Percentiles rank a stretch among this genome's conserved stretches.
Evolutionary conservation across 805 yeast genomes (phyloP).

Genomic region (Candida piceae): DNA sequence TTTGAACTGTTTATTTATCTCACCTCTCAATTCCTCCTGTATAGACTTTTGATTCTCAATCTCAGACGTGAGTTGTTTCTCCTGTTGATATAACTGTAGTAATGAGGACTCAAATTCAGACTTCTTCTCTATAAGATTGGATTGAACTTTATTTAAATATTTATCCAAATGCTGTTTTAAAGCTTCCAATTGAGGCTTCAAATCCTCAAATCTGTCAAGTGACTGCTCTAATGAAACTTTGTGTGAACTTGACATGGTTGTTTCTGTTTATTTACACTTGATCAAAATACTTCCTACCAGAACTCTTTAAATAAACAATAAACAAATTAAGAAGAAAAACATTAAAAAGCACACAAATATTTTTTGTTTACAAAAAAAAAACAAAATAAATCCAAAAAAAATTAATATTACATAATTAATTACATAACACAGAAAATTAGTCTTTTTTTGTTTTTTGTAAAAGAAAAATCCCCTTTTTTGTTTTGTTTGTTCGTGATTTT

Average conservation of each 20-base stretch:
- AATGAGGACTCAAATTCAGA: slow-evolving; percentile 18
- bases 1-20: slow-evolving; percentile 15
- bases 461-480: no score
- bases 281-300: no score
- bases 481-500: no score
- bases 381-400: no score
- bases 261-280: no score
- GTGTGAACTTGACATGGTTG: slow-evolving; percentile 1
- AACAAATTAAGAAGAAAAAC: no score
- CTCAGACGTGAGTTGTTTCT: slow-evolving; percentile 16
- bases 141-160: slow-evolving; percentile 12
- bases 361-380: no score
- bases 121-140: slow-evolving; percentile 18
- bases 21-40: slow-evolving; percentile 18
- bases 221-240: slow-evolving; percentile 12
- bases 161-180: slow-evolving; percentile 13
- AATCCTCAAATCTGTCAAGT: slow-evolving; percentile 16
- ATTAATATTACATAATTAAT: no score
- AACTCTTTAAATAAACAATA: no score
- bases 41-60: slow-evolving; percentile 13
- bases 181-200: slow-evolving; percentile 20
- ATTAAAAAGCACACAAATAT: no score
- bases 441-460: no score
- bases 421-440: no score
- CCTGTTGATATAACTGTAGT: slow-evolving; percentile 17